Conservation (phyloP, 2,329 filamentous ascomycete species). For the Colletotrichum tropicicola region DNA sequence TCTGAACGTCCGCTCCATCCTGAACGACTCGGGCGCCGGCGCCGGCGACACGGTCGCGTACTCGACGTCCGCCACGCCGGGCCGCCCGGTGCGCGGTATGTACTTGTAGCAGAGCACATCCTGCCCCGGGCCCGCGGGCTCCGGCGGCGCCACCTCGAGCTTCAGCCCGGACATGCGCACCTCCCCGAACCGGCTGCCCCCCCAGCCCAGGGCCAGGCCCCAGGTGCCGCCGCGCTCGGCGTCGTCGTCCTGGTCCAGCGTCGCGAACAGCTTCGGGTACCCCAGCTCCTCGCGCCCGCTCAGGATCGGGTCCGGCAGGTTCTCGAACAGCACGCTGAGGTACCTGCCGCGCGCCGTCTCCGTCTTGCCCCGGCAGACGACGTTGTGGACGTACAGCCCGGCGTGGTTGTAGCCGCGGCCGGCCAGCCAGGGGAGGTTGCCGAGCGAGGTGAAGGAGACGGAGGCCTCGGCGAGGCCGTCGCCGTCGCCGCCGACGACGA, state of each 20-base stretch:
- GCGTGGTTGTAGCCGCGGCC: constrained; percentile 65
- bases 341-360: constrained; percentile 60
- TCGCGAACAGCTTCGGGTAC: constrained; percentile 63
- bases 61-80: constrained; percentile 60
- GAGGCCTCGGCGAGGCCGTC: constrained; percentile 50
- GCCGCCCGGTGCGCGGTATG: constrained; percentile 61
- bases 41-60: constrained; percentile 52
- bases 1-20: constrained; percentile 44
- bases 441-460: constrained; percentile 50
- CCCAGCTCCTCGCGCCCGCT: constrained; percentile 68
- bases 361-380: constrained; percentile 61
- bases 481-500: no score
- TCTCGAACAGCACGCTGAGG: constrained; percentile 66
- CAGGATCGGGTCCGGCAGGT: constrained; percentile 65
- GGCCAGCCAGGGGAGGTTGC: constrained; percentile 67
- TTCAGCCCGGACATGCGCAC: background rate
- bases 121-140: constrained; percentile 37
- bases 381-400: constrained; percentile 70
- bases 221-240: background rate
- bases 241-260: constrained; percentile 41
- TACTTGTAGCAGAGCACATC: constrained; percentile 65
- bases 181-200: constrained; percentile 1
- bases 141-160: constrained; percentile 38
- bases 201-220: constrained; percentile 3
- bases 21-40: constrained; percentile 10